Conservation (phyloP, 1,284 basidiomycete species). For the Rhizoctonia solani region DNA sequence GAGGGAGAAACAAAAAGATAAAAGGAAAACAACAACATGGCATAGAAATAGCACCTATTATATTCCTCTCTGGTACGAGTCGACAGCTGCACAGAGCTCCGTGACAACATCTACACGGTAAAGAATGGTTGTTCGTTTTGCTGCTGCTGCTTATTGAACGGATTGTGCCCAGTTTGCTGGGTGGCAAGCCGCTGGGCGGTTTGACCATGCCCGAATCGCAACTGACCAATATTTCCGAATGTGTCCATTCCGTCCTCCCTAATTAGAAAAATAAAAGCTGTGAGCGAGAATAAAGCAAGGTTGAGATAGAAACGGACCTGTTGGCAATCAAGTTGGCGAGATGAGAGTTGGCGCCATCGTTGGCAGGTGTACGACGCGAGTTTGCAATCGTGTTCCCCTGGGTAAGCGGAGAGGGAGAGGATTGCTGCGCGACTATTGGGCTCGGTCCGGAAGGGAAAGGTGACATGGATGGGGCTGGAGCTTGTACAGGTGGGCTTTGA, state of each 20-base stretch:
- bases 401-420: conserved; percentile 45
- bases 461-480: conserved; percentile 43
- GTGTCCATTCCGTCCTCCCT: conserved; percentile 88
- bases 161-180: conserved; percentile 60
- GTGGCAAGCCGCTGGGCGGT: conserved; percentile 61
- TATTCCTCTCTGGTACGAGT: too few species aligned
- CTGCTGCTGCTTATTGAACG: conserved; percentile 63
- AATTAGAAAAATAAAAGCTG: not conserved
- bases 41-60: too few species aligned
- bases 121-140: conserved; percentile 80
- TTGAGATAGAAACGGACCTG: conserved; percentile 45
- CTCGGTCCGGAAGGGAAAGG: conserved; percentile 45
- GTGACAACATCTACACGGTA: conserved; percentile 64
- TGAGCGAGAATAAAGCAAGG: not conserved
- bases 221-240: conserved; percentile 83
- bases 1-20: too few species aligned
- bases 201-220: conserved; percentile 75
- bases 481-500: conserved; percentile 47
- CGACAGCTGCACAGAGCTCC: too few species aligned
- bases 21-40: too few species aligned
- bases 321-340: conserved; percentile 83
- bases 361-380: conserved; percentile 42
- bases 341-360: conserved; percentile 72
- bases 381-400: conserved; percentile 43
- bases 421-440: conserved; percentile 44